These are phyloP conservation scores for Fusarium nurragi DNA, from an alignment of 2,329 filamentous ascomycete genomes.

Conservation along the genomic window DNA sequence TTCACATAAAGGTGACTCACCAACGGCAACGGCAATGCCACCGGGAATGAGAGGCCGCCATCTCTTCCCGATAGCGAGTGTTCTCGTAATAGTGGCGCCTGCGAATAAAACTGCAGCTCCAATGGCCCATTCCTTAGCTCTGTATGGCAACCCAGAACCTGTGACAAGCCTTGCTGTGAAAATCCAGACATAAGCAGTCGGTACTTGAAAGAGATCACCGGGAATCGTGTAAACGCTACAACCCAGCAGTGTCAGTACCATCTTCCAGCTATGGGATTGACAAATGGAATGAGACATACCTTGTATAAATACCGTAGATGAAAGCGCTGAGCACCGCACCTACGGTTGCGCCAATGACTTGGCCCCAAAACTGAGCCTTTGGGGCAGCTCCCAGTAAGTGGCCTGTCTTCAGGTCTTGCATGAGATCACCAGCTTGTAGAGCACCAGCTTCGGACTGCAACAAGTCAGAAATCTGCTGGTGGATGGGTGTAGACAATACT, in stretches of 20 bases:
- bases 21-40: conserved; percentile 94
- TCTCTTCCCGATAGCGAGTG: conserved; percentile 61
- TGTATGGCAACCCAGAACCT: conserved; percentile 83
- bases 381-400: conserved; percentile 92
- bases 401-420: conserved; percentile 97
- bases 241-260: conserved; percentile 11
- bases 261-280: too few relatives aligned
- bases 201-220: conserved; percentile 89
- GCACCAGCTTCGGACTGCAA: conserved; percentile 67
- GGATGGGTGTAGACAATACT: conserved; percentile 26
- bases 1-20: conserved; percentile 52
- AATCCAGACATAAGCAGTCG: conserved; percentile 96
- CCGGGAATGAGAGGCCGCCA: conserved; percentile 87
- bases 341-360: conserved; percentile 87
- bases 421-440: conserved; percentile 92
- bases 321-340: conserved; percentile 87
- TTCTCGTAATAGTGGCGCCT: conserved; percentile 74
- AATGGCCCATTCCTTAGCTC: conserved; percentile 82
- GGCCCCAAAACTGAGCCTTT: conserved; percentile 95
- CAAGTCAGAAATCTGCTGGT: conserved; percentile 1
- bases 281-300: conserved; percentile 48
- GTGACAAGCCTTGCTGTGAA: conserved; percentile 95
- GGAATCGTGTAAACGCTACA: conserved; percentile 84
- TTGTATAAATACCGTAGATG: conserved; percentile 88
- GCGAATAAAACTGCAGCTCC: conserved; percentile 80